Evolutionary conservation across 495 filamentous ascomycete genomes (phyloP), one percentile per base, ranked within the genome.

Genomic region (Xylaria grammica): DNA sequence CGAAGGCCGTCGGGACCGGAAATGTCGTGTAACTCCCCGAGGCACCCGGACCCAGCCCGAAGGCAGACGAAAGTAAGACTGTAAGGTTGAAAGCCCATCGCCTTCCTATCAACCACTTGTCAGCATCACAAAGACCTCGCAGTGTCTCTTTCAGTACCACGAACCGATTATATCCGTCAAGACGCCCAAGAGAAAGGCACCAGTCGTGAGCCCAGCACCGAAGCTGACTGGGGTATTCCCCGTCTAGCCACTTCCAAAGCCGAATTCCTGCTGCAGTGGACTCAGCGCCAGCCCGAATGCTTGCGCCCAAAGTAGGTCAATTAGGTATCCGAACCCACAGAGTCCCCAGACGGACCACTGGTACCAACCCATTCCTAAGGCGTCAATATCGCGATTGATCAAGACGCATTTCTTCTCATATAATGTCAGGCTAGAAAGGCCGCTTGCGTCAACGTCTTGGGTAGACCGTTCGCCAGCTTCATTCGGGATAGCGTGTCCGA

Each of bases 1-100:
- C 69, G 52, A 84, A 80, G 0, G 81, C 81, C 17, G 79, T 79
- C 0, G 83, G 70, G 20, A 81, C 74, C 11, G 81, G 72, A 38
- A 81, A 77, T 20, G 73, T 69, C 48, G 62, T 66, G 66, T 80
- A 82, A 20, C 63, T 74, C 34, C 77, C 72, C 8, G 79, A 70
- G 4, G 69, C 78, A n/a, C 75, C 82, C 8, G 82, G 66, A 46
- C 72, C 74, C 3, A 83, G 67, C 10, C 82, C 82, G 60, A 84
- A 84, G 24, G 77, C 67, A 6, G 77, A 72, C 6, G 77, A 65
- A 45, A 83, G 75, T n/a, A 83, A 61, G 20, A 79, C 74, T 26
- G 82, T 84, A 4, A 81, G 65, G 57, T 84, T 83, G 70, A 84
- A 84, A 19, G 81, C 79, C 74, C 79, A 82, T 66, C 50, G 34